Evolutionary conservation across 192 early-diverging fungal species (phyloP), one percentile per base, ranked within the genome.

Genomic region (Rhizophagus sp.): DNA sequence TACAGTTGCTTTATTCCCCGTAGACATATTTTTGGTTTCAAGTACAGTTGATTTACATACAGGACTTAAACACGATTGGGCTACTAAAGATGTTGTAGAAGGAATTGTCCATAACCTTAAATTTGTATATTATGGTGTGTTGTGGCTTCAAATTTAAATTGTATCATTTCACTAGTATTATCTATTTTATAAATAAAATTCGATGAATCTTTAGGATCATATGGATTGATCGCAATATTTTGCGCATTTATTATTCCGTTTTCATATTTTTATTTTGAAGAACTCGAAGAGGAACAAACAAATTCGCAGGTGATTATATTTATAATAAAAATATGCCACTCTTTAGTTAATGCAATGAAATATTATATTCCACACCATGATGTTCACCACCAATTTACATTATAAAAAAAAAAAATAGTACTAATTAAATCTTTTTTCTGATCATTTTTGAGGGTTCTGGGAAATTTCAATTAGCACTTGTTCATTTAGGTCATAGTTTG

Each of bases 241-340:
- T 66, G 80, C 57, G 88, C 88, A 76, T 76, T 85, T 34, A 80
- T 87, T 81, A 88, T 92, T 78, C 91, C 91, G 2, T 88, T 92
- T 52, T 84, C 87, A 24, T 92, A 92, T 63, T 90, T 90, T 69
- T 92, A 85, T 80, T 92, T 81, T 82, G 91, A 92, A 66, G 88
- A 89, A 47, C 75, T 86, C 11, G 87, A 89, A 30, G 87, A 89
- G 27, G 86, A 84, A 30, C 80, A 84, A 44, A 76, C 82, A 44
- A 70, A n/a, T 41, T 39, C 15, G n/a, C 68, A 70, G 41, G 68
- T 70, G 10, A 57, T 17, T 41, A 22, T 17, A 22, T 5, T 17
- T 52, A 17, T 19, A 52, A 52, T 9, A 1, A 47, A 47, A 47
- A 47, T 57, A 57, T 57, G 39, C 39, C 17, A 22, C 7, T 57